These are phyloP conservation scores for Russula virescens DNA, from an alignment of 768 basidiomycete genomes.

Conservation along the genomic window DNA sequence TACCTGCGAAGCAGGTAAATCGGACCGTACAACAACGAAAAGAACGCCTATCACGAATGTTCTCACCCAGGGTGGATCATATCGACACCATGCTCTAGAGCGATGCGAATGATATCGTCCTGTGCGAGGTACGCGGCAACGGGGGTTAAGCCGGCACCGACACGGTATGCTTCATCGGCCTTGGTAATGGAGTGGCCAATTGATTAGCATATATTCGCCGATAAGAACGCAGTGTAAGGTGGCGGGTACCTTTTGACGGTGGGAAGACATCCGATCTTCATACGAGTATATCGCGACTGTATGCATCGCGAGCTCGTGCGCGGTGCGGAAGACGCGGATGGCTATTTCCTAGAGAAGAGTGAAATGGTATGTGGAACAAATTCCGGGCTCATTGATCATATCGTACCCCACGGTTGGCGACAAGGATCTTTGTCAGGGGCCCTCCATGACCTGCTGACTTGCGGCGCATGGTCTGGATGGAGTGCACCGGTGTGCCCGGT, in stretches of 20 bases:
- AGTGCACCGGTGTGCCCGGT: slow-evolving; percentile 83
- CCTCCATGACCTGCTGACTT: slow-evolving; percentile 89
- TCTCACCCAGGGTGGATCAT: slow-evolving; percentile 98
- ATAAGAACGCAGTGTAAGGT: neutral
- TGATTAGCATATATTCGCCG: neutral
- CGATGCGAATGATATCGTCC: slow-evolving; percentile 93
- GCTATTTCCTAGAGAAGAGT: slow-evolving; percentile 78
- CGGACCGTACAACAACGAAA: neutral
- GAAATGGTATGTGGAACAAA: slow-evolving; percentile 3
- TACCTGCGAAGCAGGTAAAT: slow-evolving; percentile 48
- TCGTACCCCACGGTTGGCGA: slow-evolving; percentile 86
- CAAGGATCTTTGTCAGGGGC: slow-evolving; percentile 85
- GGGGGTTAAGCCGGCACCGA: slow-evolving; percentile 92
- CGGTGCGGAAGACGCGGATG: slow-evolving; percentile 95
- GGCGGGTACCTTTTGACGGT: slow-evolving; percentile 84
- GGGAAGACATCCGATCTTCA: slow-evolving; percentile 94
- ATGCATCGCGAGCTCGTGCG: slow-evolving; percentile 98
- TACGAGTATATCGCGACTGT: slow-evolving; percentile 98
- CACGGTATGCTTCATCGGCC: slow-evolving; percentile 99
- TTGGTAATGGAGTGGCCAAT: slow-evolving; percentile 28
- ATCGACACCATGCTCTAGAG: slow-evolving; percentile 97
- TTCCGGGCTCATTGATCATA: slow-evolving; percentile 15
- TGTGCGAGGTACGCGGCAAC: slow-evolving; percentile 97
- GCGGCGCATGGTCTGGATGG: slow-evolving; percentile 84
- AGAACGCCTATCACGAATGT: neutral